phyloP scores from a whole-genome alignment of 73 alveolate genomes.

The Paramecium sonneborni region DNA sequence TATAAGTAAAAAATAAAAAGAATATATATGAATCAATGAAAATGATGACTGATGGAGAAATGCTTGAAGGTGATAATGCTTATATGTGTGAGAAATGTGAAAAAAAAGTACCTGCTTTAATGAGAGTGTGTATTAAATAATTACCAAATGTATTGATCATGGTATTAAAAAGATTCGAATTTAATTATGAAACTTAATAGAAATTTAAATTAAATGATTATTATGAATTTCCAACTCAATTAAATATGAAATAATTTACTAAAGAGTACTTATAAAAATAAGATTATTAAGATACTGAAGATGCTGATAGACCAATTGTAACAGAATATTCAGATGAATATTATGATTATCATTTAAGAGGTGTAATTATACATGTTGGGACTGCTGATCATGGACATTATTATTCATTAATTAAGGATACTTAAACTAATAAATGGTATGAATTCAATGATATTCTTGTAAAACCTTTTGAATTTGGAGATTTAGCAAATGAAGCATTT shows the following conservation, averaged over 20 bases:
- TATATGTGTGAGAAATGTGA: constrained; percentile 96
- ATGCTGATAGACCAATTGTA: not conserved
- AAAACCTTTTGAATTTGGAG: constrained; percentile 80
- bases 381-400: constrained; percentile 97
- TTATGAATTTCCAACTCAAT: constrained; percentile 92
- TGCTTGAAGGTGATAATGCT: constrained; percentile 97
- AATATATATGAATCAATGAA: constrained; percentile 87
- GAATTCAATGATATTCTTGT: constrained; percentile 75
- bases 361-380: constrained; percentile 95
- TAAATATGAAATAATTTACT: constrained; percentile 91
- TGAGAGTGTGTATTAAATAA: constrained; percentile 86
- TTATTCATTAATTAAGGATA: constrained; percentile 78
- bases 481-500: constrained; percentile 90
- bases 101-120: constrained; percentile 92
- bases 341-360: constrained; percentile 84
- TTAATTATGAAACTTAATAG: constrained; percentile 81
- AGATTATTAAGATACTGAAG: constrained; percentile 66
- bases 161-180: constrained; percentile 90
- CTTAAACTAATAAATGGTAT: constrained; percentile 62
- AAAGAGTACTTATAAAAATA: constrained; percentile 78
- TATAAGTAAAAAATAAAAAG: constrained; percentile 91
- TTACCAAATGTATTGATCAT: constrained; percentile 92
- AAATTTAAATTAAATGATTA: constrained; percentile 95
- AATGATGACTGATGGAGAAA: constrained; percentile 92
- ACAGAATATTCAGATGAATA: constrained; percentile 79